Conservation (phyloP, 1,284 basidiomycete species). For the Pulveroboletus sp. region DNA sequence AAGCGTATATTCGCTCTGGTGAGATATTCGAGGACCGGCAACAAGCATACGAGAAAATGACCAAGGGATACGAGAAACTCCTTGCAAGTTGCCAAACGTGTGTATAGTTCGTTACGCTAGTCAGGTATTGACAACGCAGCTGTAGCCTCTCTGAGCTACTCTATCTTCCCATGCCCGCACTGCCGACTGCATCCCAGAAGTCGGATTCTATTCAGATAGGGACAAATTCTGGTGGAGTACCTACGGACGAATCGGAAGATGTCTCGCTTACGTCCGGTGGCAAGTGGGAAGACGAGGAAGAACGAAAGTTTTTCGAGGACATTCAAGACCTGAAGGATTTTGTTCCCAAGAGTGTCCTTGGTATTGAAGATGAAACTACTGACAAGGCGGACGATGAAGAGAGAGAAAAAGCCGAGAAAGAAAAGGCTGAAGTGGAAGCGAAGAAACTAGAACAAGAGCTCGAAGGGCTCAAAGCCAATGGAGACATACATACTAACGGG, state of each 20-base stretch:
- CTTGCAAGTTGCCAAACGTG: constrained; percentile 84
- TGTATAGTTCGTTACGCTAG: constrained; percentile 22
- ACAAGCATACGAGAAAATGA: constrained; percentile 98
- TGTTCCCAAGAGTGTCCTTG: constrained; percentile 85
- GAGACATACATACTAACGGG: constrained; percentile 26
- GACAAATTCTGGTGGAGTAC: constrained; percentile 45
- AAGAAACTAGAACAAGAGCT: constrained; percentile 74
- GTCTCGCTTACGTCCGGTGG: constrained; percentile 61
- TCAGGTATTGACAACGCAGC: constrained; percentile 6
- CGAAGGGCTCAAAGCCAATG: constrained; percentile 47
- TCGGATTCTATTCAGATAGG: constrained; percentile 78
- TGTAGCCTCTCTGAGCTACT: constrained; percentile 85
- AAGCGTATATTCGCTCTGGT: constrained; percentile 97
- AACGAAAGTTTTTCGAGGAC: constrained; percentile 93
- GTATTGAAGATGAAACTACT: constrained; percentile 61
- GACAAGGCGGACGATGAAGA: constrained; percentile 48
- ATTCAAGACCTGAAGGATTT: constrained; percentile 89
- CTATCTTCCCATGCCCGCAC: constrained; percentile 74
- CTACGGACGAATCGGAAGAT: constrained; percentile 56
- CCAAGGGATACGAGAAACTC: constrained; percentile 90
- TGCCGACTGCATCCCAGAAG: constrained; percentile 81
- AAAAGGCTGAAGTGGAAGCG: constrained; percentile 59
- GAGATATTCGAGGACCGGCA: constrained; percentile 99
- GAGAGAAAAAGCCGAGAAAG: constrained; percentile 46
- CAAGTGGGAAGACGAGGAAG: constrained; percentile 99